Evolutionary conservation across 495 filamentous ascomycete genomes (phyloP).

Genomic region (Penicillium malachiteum): DNA sequence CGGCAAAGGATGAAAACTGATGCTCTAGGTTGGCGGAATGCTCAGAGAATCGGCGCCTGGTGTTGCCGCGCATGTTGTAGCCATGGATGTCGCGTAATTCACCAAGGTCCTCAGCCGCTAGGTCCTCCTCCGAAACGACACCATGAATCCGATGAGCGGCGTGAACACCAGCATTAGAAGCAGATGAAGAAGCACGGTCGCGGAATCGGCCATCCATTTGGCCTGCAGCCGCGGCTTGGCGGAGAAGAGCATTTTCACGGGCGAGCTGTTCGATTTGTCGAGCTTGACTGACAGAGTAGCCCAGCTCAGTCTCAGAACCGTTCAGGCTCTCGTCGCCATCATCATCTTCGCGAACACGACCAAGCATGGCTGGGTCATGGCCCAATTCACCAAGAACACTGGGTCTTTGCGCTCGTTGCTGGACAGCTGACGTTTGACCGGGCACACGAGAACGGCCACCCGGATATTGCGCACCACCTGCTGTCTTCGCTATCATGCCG

Average conservation of each 20-base stretch:
- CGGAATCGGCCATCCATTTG: constrained; percentile 62
- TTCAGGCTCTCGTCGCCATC: constrained; percentile 74
- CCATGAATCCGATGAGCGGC: constrained; percentile 62
- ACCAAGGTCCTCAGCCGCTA: constrained; percentile 68
- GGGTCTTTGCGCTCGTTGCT: constrained; percentile 80
- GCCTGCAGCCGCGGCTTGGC: constrained; percentile 56
- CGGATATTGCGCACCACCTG: constrained; percentile 33
- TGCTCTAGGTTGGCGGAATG: constrained; percentile 55
- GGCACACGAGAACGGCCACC: constrained; percentile 48
- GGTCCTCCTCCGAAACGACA: constrained; percentile 67
- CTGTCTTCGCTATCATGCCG: constrained; percentile 43
- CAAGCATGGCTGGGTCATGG: constrained; percentile 66
- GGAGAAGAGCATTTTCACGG: constrained; percentile 68
- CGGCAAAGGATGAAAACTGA: constrained; percentile 52
- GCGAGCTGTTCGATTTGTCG: constrained; percentile 73
- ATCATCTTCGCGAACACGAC: constrained; percentile 78
- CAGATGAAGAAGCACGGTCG: constrained; percentile 58
- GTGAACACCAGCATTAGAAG: constrained; percentile 50
- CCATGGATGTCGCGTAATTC: constrained; percentile 59
- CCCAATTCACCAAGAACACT: constrained; percentile 82
- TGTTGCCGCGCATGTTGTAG: constrained; percentile 43
- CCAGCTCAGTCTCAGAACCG: constrained; percentile 60
- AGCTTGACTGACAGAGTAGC: constrained; percentile 57
- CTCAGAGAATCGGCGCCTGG: constrained; percentile 60
- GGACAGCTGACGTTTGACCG: constrained; percentile 62